Conservation (phyloP, 495 filamentous ascomycete genomes). For the Penicillium pancosmium region DNA sequence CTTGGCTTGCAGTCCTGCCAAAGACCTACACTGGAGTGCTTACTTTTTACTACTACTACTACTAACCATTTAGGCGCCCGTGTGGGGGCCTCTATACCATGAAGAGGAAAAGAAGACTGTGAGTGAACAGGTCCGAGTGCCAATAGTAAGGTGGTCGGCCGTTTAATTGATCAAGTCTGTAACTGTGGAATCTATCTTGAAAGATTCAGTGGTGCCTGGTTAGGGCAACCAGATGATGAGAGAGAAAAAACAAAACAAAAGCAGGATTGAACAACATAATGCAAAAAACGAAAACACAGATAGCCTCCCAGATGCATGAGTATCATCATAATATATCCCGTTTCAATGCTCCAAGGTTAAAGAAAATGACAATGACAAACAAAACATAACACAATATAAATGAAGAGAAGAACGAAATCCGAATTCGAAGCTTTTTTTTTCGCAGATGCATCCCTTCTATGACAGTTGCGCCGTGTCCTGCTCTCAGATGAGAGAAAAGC, state of each 20-base stretch:
- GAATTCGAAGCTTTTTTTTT: slow-evolving; percentile 17
- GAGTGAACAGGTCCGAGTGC: slow-evolving; percentile 2
- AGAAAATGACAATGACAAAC: slow-evolving; percentile 15
- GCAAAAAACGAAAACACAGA: slow-evolving; percentile 27
- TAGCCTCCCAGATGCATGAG: slow-evolving; percentile 48
- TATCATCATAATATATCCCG: slow-evolving; percentile 36
- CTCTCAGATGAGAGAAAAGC: slow-evolving; percentile 17
- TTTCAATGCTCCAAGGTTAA: slow-evolving; percentile 35
- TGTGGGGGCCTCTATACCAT: slow-evolving; percentile 7
- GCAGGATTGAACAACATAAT: slow-evolving; percentile 6
- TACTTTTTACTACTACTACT: neutral
- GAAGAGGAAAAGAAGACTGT: slow-evolving; percentile 4
- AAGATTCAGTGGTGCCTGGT: neutral
- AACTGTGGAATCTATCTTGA: slow-evolving; percentile 17
- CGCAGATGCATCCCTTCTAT: slow-evolving; percentile 31
- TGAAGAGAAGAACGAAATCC: slow-evolving; percentile 16
- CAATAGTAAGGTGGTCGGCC: slow-evolving; percentile 10
- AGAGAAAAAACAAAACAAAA: slow-evolving; percentile 8
- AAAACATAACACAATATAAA: slow-evolving; percentile 11
- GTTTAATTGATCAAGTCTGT: slow-evolving; percentile 23
- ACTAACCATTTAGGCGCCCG: neutral
- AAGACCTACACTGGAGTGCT: neutral
- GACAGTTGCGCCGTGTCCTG: slow-evolving; percentile 25
- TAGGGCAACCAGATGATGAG: neutral
- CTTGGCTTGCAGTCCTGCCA: slow-evolving; percentile 19